Base-by-base conservation (phyloP, 352 stramenopile species). In the Phytopythium sindhum region DNA sequence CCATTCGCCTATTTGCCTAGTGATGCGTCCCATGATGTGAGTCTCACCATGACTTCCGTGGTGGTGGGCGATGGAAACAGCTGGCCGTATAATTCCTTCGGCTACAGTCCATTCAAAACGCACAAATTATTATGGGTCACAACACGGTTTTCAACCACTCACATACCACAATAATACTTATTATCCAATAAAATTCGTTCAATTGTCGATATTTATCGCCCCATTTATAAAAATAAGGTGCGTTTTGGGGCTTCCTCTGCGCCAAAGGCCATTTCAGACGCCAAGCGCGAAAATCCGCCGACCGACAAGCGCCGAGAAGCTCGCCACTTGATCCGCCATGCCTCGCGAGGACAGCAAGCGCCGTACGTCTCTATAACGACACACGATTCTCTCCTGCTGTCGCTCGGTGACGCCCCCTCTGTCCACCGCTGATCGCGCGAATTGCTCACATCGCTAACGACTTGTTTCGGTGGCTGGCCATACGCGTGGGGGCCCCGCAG, bases 261-360 rank as follows among this genome's bases (percentile, higher is more conserved):
- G 3, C 42, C 45, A 52, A 52, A 52, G 45, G 45, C 45, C 23
- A 52, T 52, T 52, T 23, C 2, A 24, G 45, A 8, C 21, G 45
- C 41, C 41, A 11, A 42, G 11, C 8, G 37, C 39, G n/a, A 26
- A 33, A 51, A 51, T 29, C 44, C 44, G 47, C 23, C 47, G 47
- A 31, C 23, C 11, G 10, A 2, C 21, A 26, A 23, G n/a, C 44
- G 44, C 44, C 44, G 7, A 29, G 23, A 28, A 51, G 44, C 44
- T 29, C 44, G 23, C 44, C 44, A n/a, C 21, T 24, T 23, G 12
- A n/a, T 14, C 60, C 4, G n/a, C 19, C 23, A 67, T 67, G 61
- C n/a, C 23, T 1, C 61, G 61, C 31, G 61, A 67, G 37, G 61
- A 67, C 41, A 57, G 31, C 54, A 61, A 67, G 45, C 61, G 61